Evolutionary conservation across 1,139 yeast species (phyloP), one percentile per base, ranked within the genome.

Genomic region (Saccharomyces pastorianus): DNA sequence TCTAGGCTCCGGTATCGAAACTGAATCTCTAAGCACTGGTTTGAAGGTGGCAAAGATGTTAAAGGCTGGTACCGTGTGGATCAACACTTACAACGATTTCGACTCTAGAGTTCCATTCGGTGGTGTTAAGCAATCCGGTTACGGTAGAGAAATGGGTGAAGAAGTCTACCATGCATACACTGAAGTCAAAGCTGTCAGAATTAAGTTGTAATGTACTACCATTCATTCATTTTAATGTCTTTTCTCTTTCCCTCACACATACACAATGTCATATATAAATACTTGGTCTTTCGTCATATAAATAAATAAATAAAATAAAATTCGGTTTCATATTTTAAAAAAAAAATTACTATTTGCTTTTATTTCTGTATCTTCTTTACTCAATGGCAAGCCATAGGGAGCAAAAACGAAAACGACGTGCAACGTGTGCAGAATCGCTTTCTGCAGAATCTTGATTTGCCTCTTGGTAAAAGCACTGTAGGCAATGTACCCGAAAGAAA

Each of bases 81-180:
- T 84, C 67, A 88, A 88, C 61, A 76, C 88, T 56, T 84, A 84
- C 74, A 84, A 84, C 67, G 89, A 84, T 67, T 83, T 84, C 77
- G 82, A 84, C 71, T 79, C 77, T 56, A 76, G 78, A 70, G 85
- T 84, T 68, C 90, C 91, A 71, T 85, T 85, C 67, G 91, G 91
- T 68, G 91, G 91, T 62, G 83, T 73, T 76, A 83, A 83, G 69
- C 83, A 83, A 73, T 82, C 87, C 58, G 91, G 91, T 68, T 79
- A 84, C 70, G 91, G 91, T 67, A 82, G 88, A 76, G 91, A 85
- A 75, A 82, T 85, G 88, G 90, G 90, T 69, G 73, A 72, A 54
- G 88, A 82, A 67, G 88, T 85, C 41, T 79, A 83, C 68, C 87
- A 83, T 63, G 81, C 81, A 73, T 85, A 84, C 76, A 80, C 85